phyloP scores from a whole-genome alignment of 441 rosid genomes.

The Eruca vesicaria region DNA sequence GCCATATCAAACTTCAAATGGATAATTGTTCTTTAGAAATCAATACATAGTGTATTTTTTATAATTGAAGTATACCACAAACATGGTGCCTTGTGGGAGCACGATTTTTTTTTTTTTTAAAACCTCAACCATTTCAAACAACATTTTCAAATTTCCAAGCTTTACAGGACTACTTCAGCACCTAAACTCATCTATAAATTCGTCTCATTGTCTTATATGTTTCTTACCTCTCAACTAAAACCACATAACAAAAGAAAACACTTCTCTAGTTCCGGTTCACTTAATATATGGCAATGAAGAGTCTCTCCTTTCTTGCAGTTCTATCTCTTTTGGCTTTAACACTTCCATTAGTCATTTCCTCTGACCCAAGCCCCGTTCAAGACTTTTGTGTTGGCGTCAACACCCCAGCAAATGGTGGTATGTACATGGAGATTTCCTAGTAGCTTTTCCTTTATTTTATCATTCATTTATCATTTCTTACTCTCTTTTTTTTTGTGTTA shows the following conservation, averaged over 20 bases:
- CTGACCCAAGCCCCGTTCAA: not conserved
- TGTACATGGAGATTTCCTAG: not conserved
- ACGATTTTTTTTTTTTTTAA: not conserved
- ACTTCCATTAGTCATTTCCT: not conserved
- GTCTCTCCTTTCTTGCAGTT: not conserved
- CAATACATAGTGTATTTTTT: no score
- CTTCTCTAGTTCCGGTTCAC: not conserved
- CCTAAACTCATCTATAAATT: constrained; percentile 9
- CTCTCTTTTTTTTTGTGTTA: not conserved
- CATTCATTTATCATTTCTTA: not conserved
- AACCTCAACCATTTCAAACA: not conserved
- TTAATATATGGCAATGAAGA: not conserved
- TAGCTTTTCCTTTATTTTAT: not conserved
- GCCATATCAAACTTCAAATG: not conserved
- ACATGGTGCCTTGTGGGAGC: not conserved
- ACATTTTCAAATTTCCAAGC: not conserved
- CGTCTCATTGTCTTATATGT: not conserved
- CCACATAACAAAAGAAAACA: not conserved
- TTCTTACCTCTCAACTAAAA: not conserved
- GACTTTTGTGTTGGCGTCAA: not conserved
- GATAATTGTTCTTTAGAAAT: no score
- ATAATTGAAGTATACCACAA: not conserved
- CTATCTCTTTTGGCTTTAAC: not conserved
- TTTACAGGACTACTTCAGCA: not conserved
- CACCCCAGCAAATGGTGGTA: not conserved